Percentiles rank a stretch among this genome's conserved stretches.
These are phyloP conservation scores for Dalbergia cultrata DNA, from an alignment of 306 rosid genomes.

Conservation along the genomic window DNA sequence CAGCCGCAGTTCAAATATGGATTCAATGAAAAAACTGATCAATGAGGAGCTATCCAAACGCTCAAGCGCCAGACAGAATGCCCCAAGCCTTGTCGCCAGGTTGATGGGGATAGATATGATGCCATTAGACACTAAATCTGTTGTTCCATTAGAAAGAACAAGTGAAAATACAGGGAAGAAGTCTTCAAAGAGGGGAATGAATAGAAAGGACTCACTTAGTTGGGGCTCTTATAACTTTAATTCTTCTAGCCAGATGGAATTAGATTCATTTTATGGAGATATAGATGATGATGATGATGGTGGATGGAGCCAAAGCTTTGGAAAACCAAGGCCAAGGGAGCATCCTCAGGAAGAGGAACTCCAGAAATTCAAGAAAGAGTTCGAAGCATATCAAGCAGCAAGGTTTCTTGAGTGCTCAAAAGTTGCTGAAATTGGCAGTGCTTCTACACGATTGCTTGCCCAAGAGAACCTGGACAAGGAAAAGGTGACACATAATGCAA, in stretches of 20 bases:
- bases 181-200: constrained; percentile 62
- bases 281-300: constrained; percentile 50
- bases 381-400: constrained; percentile 91
- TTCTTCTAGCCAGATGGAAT: constrained; percentile 63
- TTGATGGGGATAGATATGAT: constrained; percentile 92
- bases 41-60: constrained; percentile 77
- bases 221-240: constrained; percentile 60
- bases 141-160: constrained; percentile 59
- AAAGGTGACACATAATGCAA: constrained; percentile 53
- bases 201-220: constrained; percentile 60
- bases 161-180: constrained; percentile 56
- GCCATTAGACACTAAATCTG: constrained; percentile 65
- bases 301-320: constrained; percentile 65
- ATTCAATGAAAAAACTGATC: constrained; percentile 90
- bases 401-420: constrained; percentile 85
- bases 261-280: constrained; percentile 55
- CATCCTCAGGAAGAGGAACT: constrained; percentile 99
- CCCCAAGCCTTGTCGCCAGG: constrained; percentile 94
- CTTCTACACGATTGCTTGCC: constrained; percentile 52
- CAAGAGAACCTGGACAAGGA: constrained; percentile 65
- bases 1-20: constrained; percentile 58
- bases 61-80: constrained; percentile 66
- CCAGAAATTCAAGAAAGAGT: constrained; percentile 92
- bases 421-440: constrained; percentile 63
- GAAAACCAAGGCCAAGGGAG: constrained; percentile 71